Conservation (phyloP, 257 asterid genomes). For the Fraxinus excelsior region DNA sequence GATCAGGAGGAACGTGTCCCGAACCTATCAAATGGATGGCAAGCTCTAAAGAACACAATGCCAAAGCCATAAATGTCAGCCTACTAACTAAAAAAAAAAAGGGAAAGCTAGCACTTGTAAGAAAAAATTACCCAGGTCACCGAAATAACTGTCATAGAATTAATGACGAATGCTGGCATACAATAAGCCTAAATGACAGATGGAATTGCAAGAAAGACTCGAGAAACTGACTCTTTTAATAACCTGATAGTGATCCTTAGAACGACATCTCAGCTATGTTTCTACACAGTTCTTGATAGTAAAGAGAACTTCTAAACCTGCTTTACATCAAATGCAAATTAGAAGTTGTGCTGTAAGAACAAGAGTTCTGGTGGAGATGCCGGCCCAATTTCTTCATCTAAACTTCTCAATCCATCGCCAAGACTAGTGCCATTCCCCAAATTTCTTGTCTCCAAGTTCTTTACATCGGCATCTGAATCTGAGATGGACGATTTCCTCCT, state of each 20-base stretch:
- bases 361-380: conserved; percentile 87
- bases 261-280: neutral
- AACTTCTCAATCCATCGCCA: conserved; percentile 67
- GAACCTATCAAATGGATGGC: too few relatives aligned
- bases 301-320: neutral
- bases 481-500: conserved; percentile 80
- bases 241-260: neutral
- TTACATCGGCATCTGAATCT: conserved; percentile 74
- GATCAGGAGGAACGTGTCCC: neutral
- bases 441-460: conserved; percentile 49
- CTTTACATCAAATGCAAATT: conserved; percentile 8
- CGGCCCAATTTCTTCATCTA: conserved; percentile 86
- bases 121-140: neutral
- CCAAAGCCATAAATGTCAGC: conserved; percentile 87
- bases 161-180: conserved; percentile 19
- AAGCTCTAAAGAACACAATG: conserved; percentile 49
- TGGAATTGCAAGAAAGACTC: neutral
- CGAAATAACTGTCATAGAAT: neutral
- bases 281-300: neutral
- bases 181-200: neutral
- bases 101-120: neutral
- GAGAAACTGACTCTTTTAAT: neutral
- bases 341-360: conserved; percentile 90
- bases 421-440: conserved; percentile 37
- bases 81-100: neutral